Base-by-base conservation (phyloP, 495 filamentous ascomycete species). In the Penicillium samsonianum region DNA sequence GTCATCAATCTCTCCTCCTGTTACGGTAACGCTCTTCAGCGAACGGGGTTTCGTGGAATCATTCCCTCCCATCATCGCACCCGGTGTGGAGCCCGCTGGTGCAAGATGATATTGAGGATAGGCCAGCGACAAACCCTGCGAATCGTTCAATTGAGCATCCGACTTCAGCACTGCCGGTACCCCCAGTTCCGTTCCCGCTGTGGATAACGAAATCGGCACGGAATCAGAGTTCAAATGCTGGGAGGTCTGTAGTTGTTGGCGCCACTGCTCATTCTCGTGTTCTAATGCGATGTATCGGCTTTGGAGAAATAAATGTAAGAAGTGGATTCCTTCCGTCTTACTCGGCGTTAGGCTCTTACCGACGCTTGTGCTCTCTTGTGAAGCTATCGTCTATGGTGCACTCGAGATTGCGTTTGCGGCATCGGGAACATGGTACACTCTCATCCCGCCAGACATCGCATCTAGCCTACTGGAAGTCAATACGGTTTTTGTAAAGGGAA, bases 321-420 rank as follows among this genome's bases (percentile, higher is more conserved):
- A 42, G 9, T 38, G 14, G 12, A 57, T 40, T 40, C 9, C 1
- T 8, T 41, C 12, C 10, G 3, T 31, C 20, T 31, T 31, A 10
- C 45, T 50, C 30, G 9, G 2, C 1, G 2, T 35, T 2, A 22
- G n/a, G 14, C 30, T 52, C 74, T 25, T 60, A 77, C 76, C 74
- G 69, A 55, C 74, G 74, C 43, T 76, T 79, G 55, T 77, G 72
- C 50, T 77, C 73, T 40, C 74, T 65, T 25, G 72, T 76, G 65
- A 79, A 79, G 11, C 68, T 70, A 22, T 73, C 76, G 0, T 73
- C 75, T n/a, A 77, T 64, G 33, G 75, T 60, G 50, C 76, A 78
- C 22, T 65, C 42, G 5, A 66, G 59, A n/a, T 70, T 67, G 49
- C 75, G 67, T 52, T 71, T 75, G 17, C 58, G 54, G 55, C 76